phyloP scores from a whole-genome alignment of 129 eudicot species.

The Chrysanthemum makinoi region DNA sequence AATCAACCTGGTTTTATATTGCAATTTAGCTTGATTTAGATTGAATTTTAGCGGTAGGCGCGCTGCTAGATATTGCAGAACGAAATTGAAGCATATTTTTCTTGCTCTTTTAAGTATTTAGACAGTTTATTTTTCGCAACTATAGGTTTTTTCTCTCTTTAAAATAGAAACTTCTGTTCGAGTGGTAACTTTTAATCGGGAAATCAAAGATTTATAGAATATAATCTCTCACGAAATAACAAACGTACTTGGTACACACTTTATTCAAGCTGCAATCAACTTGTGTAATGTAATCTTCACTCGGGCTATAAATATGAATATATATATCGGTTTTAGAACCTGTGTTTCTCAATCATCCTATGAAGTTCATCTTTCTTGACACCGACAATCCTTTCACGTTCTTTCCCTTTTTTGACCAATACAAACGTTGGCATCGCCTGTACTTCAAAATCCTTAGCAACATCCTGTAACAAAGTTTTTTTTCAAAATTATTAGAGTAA shows the following conservation, averaged over 20 bases:
- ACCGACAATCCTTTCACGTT: conserved; percentile 69
- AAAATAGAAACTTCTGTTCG: too few relatives aligned
- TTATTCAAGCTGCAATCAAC: conserved; percentile 24
- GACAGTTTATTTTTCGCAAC: too few relatives aligned
- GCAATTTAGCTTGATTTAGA: too few relatives aligned
- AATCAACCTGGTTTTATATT: too few relatives aligned
- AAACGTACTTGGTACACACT: conserved; percentile 17
- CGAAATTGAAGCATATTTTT: too few relatives aligned
- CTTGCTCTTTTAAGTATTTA: too few relatives aligned
- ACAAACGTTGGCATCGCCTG: conserved; percentile 81
- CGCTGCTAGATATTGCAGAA: too few relatives aligned
- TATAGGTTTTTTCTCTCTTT: too few relatives aligned
- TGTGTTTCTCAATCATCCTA: conserved; percentile 69
- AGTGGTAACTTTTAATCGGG: not conserved
- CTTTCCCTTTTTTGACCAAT: conserved; percentile 66
- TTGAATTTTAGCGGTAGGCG: too few relatives aligned
- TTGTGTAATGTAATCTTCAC: not conserved
- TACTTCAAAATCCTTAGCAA: conserved; percentile 59
- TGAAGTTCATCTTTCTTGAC: conserved; percentile 67
- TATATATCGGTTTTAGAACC: conserved; percentile 18
- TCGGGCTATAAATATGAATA: not conserved
- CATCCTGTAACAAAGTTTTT: conserved; percentile 43
- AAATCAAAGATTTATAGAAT: conserved; percentile 4
- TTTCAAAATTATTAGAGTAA: not conserved
- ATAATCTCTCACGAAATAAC: not conserved